These are phyloP conservation scores for Yamadazyma siamensis DNA, from an alignment of 1,139 yeast genomes.

Conservation along the genomic window DNA sequence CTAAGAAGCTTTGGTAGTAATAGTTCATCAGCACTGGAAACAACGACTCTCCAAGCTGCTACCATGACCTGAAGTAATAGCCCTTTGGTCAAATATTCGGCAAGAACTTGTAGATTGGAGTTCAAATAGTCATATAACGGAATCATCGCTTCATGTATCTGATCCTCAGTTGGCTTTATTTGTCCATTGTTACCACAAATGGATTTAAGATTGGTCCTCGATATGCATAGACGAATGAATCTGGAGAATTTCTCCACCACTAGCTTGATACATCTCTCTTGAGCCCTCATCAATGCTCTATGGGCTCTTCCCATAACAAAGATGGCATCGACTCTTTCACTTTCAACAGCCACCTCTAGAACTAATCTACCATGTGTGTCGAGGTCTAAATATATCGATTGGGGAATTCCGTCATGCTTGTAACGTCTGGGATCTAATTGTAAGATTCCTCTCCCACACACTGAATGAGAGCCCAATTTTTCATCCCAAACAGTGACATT, in stretches of 20 bases:
- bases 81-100: constrained; percentile 57
- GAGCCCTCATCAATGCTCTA: constrained; percentile 58
- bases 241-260: constrained; percentile 61
- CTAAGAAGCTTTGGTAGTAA: constrained; percentile 69
- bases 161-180: constrained; percentile 46
- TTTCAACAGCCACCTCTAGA: constrained; percentile 70
- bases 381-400: constrained; percentile 57
- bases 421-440: constrained; percentile 64
- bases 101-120: constrained; percentile 63
- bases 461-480: constrained; percentile 53
- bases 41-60: constrained; percentile 70
- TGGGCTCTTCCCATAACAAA: constrained; percentile 78
- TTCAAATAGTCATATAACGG: constrained; percentile 78
- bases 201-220: constrained; percentile 44
- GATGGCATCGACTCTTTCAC: constrained; percentile 72
- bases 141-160: constrained; percentile 64
- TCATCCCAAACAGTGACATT: constrained; percentile 77
- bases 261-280: constrained; percentile 60
- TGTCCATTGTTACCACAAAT: constrained; percentile 52
- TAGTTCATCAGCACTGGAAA: constrained; percentile 61
- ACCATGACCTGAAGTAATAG: constrained; percentile 67
- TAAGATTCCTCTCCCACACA: constrained; percentile 67
- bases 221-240: constrained; percentile 40
- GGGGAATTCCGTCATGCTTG: constrained; percentile 66
- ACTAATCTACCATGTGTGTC: constrained; percentile 66